Percentiles rank a stretch among this genome's conserved stretches.
These are phyloP conservation scores for Nepenthes alata DNA, from an alignment of 179 eudicot genomes.

Conservation along the genomic window DNA sequence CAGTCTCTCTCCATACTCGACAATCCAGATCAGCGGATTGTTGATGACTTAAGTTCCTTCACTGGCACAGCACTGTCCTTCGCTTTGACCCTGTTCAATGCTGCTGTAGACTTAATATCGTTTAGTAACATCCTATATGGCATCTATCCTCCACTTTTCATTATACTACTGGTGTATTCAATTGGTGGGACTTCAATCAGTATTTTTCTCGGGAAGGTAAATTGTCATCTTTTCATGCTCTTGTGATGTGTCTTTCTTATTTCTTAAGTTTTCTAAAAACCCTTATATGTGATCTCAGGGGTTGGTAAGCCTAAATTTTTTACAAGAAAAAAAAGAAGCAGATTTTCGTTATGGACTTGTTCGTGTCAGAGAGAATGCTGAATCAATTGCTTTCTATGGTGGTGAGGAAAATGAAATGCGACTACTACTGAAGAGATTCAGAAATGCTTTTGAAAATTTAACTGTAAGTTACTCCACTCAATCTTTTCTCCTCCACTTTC, in stretches of 20 bases:
- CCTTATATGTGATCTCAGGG: constrained; percentile 38
- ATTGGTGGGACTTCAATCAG: constrained; percentile 88
- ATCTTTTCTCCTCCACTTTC: constrained; percentile 5
- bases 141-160: constrained; percentile 92
- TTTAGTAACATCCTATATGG: constrained; percentile 90
- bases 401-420: constrained; percentile 93
- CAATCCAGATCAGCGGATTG: constrained; percentile 98
- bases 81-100: constrained; percentile 79
- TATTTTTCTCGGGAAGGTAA: constrained; percentile 78
- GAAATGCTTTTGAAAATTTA: constrained; percentile 85
- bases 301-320: constrained; percentile 65
- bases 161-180: constrained; percentile 75
- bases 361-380: constrained; percentile 98
- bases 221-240: background rate
- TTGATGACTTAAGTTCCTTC: constrained; percentile 93
- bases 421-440: constrained; percentile 77
- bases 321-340: constrained; percentile 99
- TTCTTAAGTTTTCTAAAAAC: background rate
- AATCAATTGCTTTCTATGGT: constrained; percentile 94
- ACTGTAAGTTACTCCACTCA: constrained; percentile 31
- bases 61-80: constrained; percentile 88
- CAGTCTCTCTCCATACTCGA: constrained; percentile 92
- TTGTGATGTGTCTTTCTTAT: background rate
- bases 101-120: constrained; percentile 83
- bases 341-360: constrained; percentile 98